Conservation (phyloP, 345 rosid genomes). For the Mangifera indica region DNA sequence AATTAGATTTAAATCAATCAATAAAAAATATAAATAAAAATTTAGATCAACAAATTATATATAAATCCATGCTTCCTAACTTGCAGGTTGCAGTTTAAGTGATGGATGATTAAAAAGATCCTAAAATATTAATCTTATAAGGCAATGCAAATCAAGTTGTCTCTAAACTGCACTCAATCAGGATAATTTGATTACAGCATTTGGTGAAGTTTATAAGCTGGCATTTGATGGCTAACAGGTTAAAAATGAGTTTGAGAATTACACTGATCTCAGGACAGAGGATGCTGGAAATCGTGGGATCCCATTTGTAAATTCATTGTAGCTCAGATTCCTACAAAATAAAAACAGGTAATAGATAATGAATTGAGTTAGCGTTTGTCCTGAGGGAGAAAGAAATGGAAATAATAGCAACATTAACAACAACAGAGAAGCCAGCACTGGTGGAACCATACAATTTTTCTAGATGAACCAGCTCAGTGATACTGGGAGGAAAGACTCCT, state of each 20-base stretch:
- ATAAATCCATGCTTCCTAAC: too few relatives aligned
- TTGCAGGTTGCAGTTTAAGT: not conserved
- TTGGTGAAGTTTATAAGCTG: not conserved
- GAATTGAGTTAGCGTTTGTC: not conserved
- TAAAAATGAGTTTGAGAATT: constrained; percentile 29
- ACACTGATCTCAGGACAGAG: constrained; percentile 52
- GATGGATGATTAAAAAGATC: not conserved
- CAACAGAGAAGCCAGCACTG: not conserved
- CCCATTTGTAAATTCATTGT: constrained; percentile 42
- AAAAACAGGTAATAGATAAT: constrained; percentile 1
- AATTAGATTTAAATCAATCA: constrained; percentile 16
- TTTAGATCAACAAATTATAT: too few relatives aligned
- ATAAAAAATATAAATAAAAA: not conserved
- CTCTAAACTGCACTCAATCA: not conserved
- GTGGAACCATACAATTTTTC: constrained; percentile 44
- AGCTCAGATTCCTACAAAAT: constrained; percentile 47
- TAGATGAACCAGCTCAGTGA: constrained; percentile 36
- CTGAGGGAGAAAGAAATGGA: not conserved
- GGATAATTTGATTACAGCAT: not conserved
- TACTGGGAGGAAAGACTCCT: constrained; percentile 40
- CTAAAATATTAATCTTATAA: not conserved
- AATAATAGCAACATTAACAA: not conserved
- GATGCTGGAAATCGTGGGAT: constrained; percentile 43
- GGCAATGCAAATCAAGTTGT: not conserved
- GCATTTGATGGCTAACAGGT: not conserved